phyloP scores from a whole-genome alignment of 306 rosid species.

The Astragalus membranaceus region DNA sequence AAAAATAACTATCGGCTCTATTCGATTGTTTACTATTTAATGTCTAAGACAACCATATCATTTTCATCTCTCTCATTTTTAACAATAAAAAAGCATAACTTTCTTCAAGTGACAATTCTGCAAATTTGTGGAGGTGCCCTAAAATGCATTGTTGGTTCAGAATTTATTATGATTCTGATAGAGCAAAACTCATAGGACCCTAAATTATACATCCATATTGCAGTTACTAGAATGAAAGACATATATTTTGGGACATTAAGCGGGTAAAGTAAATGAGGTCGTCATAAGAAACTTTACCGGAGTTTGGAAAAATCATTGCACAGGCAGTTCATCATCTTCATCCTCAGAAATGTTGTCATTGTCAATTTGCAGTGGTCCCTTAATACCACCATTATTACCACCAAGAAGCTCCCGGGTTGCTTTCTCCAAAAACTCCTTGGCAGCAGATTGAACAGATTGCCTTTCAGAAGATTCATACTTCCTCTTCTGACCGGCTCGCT shows the following conservation, averaged over 20 bases:
- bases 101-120: background rate
- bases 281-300: slow-evolving; percentile 26
- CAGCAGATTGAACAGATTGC: slow-evolving; percentile 60
- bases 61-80: background rate
- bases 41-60: background rate
- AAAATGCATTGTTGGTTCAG: background rate
- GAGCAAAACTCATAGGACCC: background rate
- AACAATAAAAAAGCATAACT: background rate
- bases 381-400: slow-evolving; percentile 41
- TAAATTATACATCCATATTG: background rate
- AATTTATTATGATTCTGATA: background rate
- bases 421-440: slow-evolving; percentile 88
- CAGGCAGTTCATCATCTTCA: slow-evolving; percentile 12
- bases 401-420: slow-evolving; percentile 82
- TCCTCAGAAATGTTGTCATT: slow-evolving; percentile 35
- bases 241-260: background rate
- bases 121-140: background rate
- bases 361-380: slow-evolving; percentile 58
- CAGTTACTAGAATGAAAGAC: background rate
- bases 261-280: background rate
- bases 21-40: background rate
- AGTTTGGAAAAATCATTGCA: slow-evolving; percentile 30
- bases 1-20: background rate
- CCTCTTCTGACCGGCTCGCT: slow-evolving; percentile 63
- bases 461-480: slow-evolving; percentile 64